Conservation (phyloP, 176 grass and related monocot genomes). For the Avena sativa region DNA sequence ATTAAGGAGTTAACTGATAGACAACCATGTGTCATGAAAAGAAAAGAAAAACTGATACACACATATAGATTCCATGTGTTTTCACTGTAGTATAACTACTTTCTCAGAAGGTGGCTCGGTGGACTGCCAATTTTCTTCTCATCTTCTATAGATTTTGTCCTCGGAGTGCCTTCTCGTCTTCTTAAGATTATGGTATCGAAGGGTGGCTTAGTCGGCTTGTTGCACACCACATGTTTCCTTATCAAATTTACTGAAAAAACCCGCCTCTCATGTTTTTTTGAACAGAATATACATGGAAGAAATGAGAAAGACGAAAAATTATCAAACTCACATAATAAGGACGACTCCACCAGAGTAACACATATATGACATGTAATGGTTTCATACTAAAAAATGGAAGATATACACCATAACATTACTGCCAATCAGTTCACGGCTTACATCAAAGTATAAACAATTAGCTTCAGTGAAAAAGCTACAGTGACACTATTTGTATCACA, state of each 20-base stretch:
- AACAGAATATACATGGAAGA: too few species aligned
- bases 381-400: background rate
- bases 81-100: too few species aligned
- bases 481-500: too few species aligned
- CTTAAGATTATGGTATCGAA: background rate
- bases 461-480: too few species aligned
- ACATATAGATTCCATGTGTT: background rate
- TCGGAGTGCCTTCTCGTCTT: background rate
- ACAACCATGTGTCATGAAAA: background rate
- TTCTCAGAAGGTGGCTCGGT: background rate
- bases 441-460: too few species aligned
- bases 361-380: too few species aligned
- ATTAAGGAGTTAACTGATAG: background rate
- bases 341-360: too few species aligned
- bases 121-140: background rate
- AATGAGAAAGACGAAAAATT: too few species aligned
- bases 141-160: background rate
- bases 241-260: background rate
- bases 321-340: too few species aligned
- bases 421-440: too few species aligned
- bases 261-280: too few species aligned
- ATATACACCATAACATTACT: too few species aligned
- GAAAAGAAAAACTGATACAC: background rate
- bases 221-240: background rate
- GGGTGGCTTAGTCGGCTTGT: background rate